Percentiles rank a stretch among this genome's conserved stretches.
phyloP scores from a whole-genome alignment of 176 grass and related monocot genomes.

The Eragrostis curvula region DNA sequence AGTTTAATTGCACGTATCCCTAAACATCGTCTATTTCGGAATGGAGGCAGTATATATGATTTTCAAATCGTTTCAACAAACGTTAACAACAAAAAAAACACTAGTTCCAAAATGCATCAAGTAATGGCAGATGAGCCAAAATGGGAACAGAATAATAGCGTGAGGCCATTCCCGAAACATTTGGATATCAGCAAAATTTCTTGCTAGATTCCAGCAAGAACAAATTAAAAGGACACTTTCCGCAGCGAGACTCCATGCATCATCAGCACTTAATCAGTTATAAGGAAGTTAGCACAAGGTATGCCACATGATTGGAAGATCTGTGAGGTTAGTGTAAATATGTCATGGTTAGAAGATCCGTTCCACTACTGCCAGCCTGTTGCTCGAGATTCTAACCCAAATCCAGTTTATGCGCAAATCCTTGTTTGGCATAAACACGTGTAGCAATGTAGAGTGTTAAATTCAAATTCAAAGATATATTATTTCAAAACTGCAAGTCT shows the following conservation, averaged over 20 bases:
- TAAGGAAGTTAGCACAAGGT: slow-evolving; percentile 24
- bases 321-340: slow-evolving; percentile 25
- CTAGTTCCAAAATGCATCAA: not conserved
- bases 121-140: not conserved
- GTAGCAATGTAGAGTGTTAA: not conserved
- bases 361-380: slow-evolving; percentile 31
- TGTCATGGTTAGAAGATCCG: not conserved
- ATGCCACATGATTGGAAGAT: not conserved
- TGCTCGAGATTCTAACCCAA: slow-evolving; percentile 3
- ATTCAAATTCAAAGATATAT: not conserved
- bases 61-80: slow-evolving; percentile 8
- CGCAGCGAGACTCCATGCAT: slow-evolving; percentile 25
- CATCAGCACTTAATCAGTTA: slow-evolving; percentile 41
- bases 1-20: not conserved
- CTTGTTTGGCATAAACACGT: not conserved
- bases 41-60: not conserved
- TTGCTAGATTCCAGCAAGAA: not conserved
- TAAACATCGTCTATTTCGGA: not conserved
- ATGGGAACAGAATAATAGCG: not conserved
- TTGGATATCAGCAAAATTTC: not conserved
- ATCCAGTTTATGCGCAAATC: not conserved
- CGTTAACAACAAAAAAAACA: slow-evolving; percentile 9
- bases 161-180: not conserved
- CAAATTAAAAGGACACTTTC: slow-evolving; percentile 36
- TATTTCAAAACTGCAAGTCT: not conserved